Evolutionary conservation across 345 rosid genomes (phyloP), one percentile per base, ranked within the genome.

Genomic region (Lenwebbia sp.): DNA sequence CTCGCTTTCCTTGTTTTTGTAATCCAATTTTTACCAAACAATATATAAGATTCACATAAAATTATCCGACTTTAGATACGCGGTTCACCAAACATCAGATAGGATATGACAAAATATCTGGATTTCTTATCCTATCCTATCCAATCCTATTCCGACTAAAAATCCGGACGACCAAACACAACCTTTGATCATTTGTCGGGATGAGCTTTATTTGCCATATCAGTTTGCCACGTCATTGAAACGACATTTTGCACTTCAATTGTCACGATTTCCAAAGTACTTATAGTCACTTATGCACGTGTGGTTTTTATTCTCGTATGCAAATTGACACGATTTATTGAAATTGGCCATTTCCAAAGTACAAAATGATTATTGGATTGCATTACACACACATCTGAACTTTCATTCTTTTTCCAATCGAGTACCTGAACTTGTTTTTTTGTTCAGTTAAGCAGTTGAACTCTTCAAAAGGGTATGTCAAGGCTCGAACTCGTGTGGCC

Each of bases 351-450:
- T 62, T 62, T 60, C 5, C 2, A 62, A 28, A 62, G 41, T 62
- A 62, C 75, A 62, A 5, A 0, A 21, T 62, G 23, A 54, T 7
- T 54, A 19, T 19, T 7, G 56, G 23, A 30, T 62, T 62, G 1
- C 5, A 30, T 62, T 62, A 3, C 5, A 0, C 23, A 28, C 21
- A 30, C 75, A 15, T 62, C 8, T 30, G 19, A 28, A 28, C 74
- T 13, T 13, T 28, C 37, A 28, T 9, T 3, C 14, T 2, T 0
- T n/a, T n/a, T 0, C 33, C 70, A n/a, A 13, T 5, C 17, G 13
- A 58, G 33, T n/a, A n/a, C 19, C 7, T 58, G 15, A 58, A 58
- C 8, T 49, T 49, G 0, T 13, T 5, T 58, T n/a, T 58, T 15
- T 3, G 0, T 13, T 5, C 70, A n/a, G 4, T 58, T 58, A 58